phyloP scores from a whole-genome alignment of 2,329 filamentous ascomycete species.

The Simplicillium aogashimaense region DNA sequence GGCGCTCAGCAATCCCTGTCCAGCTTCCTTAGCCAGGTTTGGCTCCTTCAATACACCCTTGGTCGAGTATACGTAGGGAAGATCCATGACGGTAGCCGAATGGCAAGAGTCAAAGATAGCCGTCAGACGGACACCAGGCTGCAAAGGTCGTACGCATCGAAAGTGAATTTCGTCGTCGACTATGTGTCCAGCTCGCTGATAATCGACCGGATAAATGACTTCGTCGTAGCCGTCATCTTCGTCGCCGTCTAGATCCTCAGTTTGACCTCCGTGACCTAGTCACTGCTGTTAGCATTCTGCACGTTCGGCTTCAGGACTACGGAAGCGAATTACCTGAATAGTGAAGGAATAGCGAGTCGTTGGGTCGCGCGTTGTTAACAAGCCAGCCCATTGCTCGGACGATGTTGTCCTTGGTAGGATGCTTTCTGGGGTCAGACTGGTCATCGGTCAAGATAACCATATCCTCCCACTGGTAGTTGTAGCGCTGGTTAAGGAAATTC shows the following conservation, averaged over 20 bases:
- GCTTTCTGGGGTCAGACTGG: slow-evolving; percentile 57
- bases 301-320: background rate
- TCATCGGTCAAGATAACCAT: slow-evolving; percentile 75
- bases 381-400: slow-evolving; percentile 68
- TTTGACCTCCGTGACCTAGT: slow-evolving; percentile 65
- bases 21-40: slow-evolving; percentile 71
- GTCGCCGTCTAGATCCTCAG: slow-evolving; percentile 62
- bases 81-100: slow-evolving; percentile 66
- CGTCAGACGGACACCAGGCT: slow-evolving; percentile 74
- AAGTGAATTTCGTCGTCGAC: slow-evolving; percentile 72
- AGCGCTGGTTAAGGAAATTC: slow-evolving; percentile 55
- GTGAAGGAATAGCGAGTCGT: slow-evolving; percentile 70
- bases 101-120: slow-evolving; percentile 78
- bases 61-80: slow-evolving; percentile 73
- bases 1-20: slow-evolving; percentile 59
- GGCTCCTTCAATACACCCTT: slow-evolving; percentile 74
- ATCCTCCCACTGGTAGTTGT: slow-evolving; percentile 65
- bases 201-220: slow-evolving; percentile 71
- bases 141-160: slow-evolving; percentile 66
- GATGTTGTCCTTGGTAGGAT: slow-evolving; percentile 69
- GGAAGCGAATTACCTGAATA: slow-evolving; percentile 46
- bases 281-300: background rate
- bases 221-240: slow-evolving; percentile 72
- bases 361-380: slow-evolving; percentile 58
- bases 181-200: slow-evolving; percentile 59